A percentile compares a stretch with the other conserved stretches of the same genome.
Conservation (phyloP, 306 rosid species). For the Vigna unguiculata region DNA sequence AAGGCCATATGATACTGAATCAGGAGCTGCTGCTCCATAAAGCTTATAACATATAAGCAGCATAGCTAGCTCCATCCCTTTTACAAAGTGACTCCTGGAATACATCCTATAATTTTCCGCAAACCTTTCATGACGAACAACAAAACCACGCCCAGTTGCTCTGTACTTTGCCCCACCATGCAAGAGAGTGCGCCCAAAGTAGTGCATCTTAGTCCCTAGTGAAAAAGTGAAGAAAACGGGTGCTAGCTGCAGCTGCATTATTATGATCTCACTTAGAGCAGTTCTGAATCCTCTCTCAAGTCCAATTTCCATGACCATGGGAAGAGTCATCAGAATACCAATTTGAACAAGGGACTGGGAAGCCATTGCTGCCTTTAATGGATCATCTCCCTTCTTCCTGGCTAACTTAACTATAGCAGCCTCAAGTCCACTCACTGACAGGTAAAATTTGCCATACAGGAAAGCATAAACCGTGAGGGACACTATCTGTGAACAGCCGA, state of each 20-base stretch:
- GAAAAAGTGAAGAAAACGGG: conserved; percentile 96
- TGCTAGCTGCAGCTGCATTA: conserved; percentile 95
- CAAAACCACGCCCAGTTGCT: conserved; percentile 99
- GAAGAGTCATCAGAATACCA: conserved; percentile 87
- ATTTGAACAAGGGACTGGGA: conserved; percentile 90
- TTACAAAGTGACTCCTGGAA: conserved; percentile 94
- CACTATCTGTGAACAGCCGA: conserved; percentile 67
- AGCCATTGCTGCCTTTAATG: conserved; percentile 84
- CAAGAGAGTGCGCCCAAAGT: conserved; percentile 88
- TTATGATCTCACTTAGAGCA: conserved; percentile 74
- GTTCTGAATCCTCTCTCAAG: conserved; percentile 96
- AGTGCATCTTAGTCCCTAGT: conserved; percentile 90
- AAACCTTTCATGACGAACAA: conserved; percentile 90
- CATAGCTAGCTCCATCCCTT: conserved; percentile 80
- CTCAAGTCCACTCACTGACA: conserved; percentile 93
- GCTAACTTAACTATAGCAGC: conserved; percentile 67
- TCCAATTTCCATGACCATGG: conserved; percentile 99
- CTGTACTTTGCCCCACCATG: conserved; percentile 98
- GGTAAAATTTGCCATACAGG: conserved; percentile 87
- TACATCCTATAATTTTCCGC: conserved; percentile 92
- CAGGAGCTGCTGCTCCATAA: conserved; percentile 66
- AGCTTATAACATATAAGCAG: conserved; percentile 75
- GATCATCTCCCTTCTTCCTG: conserved; percentile 62
- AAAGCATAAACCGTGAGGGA: conserved; percentile 76
- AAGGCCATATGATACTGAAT: conserved; percentile 52